phyloP scores from a whole-genome alignment of 768 basidiomycete genomes.

The Pleurotus tuber-regium region DNA sequence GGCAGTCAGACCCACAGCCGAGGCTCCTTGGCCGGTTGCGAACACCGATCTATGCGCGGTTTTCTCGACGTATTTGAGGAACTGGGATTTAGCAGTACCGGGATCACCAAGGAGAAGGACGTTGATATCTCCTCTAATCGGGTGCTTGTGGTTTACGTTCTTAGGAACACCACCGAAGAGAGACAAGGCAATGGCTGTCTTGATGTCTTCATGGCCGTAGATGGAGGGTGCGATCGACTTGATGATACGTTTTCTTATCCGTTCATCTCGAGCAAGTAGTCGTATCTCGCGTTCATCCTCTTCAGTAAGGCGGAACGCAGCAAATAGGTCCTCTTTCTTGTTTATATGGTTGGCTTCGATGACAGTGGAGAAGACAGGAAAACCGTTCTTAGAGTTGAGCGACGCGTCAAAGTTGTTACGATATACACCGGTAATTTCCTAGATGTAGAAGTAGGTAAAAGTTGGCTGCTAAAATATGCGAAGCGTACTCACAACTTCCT shows the following conservation, averaged over 20 bases:
- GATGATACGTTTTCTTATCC: constrained; percentile 95
- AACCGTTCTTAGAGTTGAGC: constrained; percentile 97
- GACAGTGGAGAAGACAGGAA: constrained; percentile 98
- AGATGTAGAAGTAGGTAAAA: constrained; percentile 12
- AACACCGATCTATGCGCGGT: constrained; percentile 97
- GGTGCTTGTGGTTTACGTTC: constrained; percentile 94
- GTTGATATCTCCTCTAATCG: constrained; percentile 98
- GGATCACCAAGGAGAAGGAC: constrained; percentile 95
- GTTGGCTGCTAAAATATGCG: neutral
- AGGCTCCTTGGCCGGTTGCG: constrained; percentile 97
- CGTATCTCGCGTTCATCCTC: constrained; percentile 96
- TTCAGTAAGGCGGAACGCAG: constrained; percentile 96
- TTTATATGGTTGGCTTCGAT: constrained; percentile 98
- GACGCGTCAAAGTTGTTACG: constrained; percentile 99
- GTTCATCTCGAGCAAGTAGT: constrained; percentile 81
- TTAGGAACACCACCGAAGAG: constrained; percentile 94
- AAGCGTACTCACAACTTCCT: constrained; percentile 77
- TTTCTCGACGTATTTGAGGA: constrained; percentile 98
- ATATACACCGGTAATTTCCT: constrained; percentile 98
- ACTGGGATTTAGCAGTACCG: constrained; percentile 98
- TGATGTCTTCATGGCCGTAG: constrained; percentile 99
- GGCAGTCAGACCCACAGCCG: constrained; percentile 96
- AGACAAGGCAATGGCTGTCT: constrained; percentile 93
- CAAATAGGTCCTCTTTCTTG: constrained; percentile 98
- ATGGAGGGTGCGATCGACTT: constrained; percentile 99